A percentile compares a stretch with the other conserved stretches of the same genome.
Evolutionary conservation across 768 basidiomycete species (phyloP).

Genomic region (Mycena vulgaris): DNA sequence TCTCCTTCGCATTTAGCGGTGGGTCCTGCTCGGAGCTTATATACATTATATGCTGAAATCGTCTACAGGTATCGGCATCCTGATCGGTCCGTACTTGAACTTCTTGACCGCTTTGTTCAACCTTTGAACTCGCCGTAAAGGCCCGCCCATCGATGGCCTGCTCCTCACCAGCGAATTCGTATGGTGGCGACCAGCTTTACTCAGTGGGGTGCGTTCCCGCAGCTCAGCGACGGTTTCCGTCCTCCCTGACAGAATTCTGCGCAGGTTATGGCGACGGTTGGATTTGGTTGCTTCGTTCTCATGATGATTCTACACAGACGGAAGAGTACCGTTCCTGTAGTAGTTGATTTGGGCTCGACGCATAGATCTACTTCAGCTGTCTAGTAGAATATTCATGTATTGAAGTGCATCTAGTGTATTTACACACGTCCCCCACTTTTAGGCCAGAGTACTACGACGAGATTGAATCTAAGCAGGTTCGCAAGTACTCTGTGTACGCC

Average conservation of each 20-base stretch:
- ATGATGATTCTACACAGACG: slow-evolving; percentile 27
- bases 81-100: slow-evolving; percentile 1
- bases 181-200: slow-evolving; percentile 74
- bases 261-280: slow-evolving; percentile 24
- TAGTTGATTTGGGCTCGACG: slow-evolving; percentile 13
- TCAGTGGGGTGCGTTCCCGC: slow-evolving; percentile 58
- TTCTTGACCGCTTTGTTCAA: background rate
- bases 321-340: background rate
- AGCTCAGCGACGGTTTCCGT: background rate
- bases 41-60: background rate
- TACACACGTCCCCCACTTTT: too few species aligned
- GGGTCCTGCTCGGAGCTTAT: background rate
- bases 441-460: too few species aligned
- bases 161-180: slow-evolving; percentile 64
- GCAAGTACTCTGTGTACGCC: too few species aligned
- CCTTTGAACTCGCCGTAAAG: slow-evolving; percentile 37
- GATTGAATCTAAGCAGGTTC: too few species aligned
- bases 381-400: background rate
- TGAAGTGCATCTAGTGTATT: too few species aligned
- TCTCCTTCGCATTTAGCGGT: slow-evolving; percentile 30
- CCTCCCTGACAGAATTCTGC: background rate
- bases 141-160: slow-evolving; percentile 72
- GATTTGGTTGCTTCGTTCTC: slow-evolving; percentile 17
- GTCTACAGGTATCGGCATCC: slow-evolving; percentile 20
- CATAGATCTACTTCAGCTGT: background rate